Conservation (phyloP, 139 green algal species). For the Closterium sp. region DNA sequence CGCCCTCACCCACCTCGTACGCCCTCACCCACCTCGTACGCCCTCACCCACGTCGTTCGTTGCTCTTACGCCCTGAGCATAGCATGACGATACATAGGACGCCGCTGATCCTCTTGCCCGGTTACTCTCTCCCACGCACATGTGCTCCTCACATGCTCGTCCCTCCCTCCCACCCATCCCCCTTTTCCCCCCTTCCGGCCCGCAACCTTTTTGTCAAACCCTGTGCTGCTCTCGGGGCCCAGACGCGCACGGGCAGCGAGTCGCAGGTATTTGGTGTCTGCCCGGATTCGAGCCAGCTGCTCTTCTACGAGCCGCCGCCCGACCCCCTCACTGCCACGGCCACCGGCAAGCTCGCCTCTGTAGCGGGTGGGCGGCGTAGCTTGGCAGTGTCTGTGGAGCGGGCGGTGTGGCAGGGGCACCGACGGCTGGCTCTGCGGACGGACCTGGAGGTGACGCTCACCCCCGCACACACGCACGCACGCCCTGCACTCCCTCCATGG, state of each 20-base stretch:
- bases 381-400: conserved; percentile 61
- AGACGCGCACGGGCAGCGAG: conserved; percentile 61
- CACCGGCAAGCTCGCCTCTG: background rate
- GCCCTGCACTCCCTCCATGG: too few species aligned
- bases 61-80: too few species aligned
- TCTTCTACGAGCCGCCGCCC: conserved; percentile 39
- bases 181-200: background rate
- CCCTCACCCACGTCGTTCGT: too few species aligned
- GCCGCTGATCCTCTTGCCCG: too few species aligned
- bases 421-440: conserved; percentile 67
- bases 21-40: too few species aligned
- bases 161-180: background rate
- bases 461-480: too few species aligned
- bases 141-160: too few species aligned
- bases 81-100: too few species aligned
- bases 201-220: background rate
- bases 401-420: conserved; percentile 66
- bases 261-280: conserved; percentile 66
- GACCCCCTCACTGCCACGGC: background rate
- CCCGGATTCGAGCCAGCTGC: conserved; percentile 51
- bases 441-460: conserved; percentile 61
- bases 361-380: background rate
- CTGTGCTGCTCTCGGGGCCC: background rate
- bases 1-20: too few species aligned
- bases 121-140: too few species aligned